These are phyloP conservation scores for Podospora pseudocomata DNA, from an alignment of 495 filamentous ascomycete genomes.

Conservation along the genomic window DNA sequence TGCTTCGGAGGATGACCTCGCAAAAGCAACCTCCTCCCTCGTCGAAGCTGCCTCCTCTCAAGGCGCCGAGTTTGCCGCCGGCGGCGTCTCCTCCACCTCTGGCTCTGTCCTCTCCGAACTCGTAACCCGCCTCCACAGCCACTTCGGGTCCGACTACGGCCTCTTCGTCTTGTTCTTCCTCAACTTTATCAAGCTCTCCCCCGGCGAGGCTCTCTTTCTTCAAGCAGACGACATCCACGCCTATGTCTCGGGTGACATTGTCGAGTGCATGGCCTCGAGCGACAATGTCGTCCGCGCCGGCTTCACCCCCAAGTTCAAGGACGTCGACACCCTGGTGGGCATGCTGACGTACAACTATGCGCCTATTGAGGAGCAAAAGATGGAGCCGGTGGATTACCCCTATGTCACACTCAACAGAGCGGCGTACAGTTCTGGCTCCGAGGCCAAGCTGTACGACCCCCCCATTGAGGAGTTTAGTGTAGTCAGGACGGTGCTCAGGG, in stretches of 20 bases:
- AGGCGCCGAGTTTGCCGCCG: constrained; percentile 59
- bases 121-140: constrained; percentile 65
- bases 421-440: constrained; percentile 71
- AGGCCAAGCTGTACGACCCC: constrained; percentile 76
- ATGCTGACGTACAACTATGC: constrained; percentile 96
- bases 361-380: constrained; percentile 90
- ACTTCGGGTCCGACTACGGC: constrained; percentile 45
- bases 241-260: constrained; percentile 92
- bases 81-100: constrained; percentile 55
- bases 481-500: constrained; percentile 70
- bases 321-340: constrained; percentile 80
- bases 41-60: constrained; percentile 64
- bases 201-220: constrained; percentile 94
- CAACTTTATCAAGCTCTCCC: constrained; percentile 54
- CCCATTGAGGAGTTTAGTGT: constrained; percentile 97
- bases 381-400: constrained; percentile 76
- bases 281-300: constrained; percentile 98
- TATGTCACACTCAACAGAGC: constrained; percentile 73
- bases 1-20: constrained; percentile 60
- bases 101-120: constrained; percentile 72
- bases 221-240: constrained; percentile 96
- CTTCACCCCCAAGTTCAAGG: constrained; percentile 98
- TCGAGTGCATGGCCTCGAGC: constrained; percentile 97
- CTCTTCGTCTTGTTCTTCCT: constrained; percentile 48
- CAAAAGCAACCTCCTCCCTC: constrained; percentile 60